phyloP scores from a whole-genome alignment of 1,139 yeast species.

The Scheffersomyces lignicola region DNA sequence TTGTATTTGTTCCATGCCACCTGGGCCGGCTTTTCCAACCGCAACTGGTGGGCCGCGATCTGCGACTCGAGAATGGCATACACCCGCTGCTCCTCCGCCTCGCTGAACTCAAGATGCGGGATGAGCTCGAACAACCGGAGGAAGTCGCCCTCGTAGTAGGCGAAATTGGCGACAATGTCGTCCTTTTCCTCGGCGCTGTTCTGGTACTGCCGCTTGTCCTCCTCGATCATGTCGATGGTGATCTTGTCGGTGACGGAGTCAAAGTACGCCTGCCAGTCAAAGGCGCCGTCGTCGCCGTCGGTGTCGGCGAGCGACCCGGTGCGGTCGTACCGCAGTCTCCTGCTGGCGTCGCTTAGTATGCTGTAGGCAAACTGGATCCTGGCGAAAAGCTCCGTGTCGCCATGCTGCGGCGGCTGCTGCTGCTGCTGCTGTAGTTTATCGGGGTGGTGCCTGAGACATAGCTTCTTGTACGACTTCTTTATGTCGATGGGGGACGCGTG shows the following conservation, averaged over 20 bases:
- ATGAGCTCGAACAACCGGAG: conserved; percentile 65
- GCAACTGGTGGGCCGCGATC: conserved; percentile 37
- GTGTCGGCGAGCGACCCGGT: conserved; percentile 65
- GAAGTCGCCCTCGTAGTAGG: conserved; percentile 67
- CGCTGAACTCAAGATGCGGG: conserved; percentile 72
- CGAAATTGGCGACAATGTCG: conserved; percentile 63
- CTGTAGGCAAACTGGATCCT: conserved; percentile 75
- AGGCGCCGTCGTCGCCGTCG: conserved; percentile 37
- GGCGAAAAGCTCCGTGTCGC: conserved; percentile 55
- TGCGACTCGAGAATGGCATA: conserved; percentile 46
- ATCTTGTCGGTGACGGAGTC: conserved; percentile 58
- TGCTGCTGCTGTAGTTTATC: conserved; percentile 58
- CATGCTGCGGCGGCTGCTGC: conserved; percentile 11
- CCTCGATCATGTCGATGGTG: conserved; percentile 71
- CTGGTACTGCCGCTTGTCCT: conserved; percentile 66
- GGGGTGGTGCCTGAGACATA: conserved; percentile 75
- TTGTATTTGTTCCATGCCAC: conserved; percentile 56
- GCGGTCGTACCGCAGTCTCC: conserved; percentile 59
- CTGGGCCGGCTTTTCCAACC: conserved; percentile 26
- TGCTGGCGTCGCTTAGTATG: conserved; percentile 58
- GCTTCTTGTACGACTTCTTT: conserved; percentile 69
- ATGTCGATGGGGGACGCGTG: conserved; percentile 53
- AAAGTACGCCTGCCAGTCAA: conserved; percentile 68
- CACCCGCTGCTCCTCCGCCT: conserved; percentile 60
- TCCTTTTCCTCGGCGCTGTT: conserved; percentile 63